Conservation (phyloP, 108 stramenopile genomes). For the Schizochytrium sp. region DNA sequence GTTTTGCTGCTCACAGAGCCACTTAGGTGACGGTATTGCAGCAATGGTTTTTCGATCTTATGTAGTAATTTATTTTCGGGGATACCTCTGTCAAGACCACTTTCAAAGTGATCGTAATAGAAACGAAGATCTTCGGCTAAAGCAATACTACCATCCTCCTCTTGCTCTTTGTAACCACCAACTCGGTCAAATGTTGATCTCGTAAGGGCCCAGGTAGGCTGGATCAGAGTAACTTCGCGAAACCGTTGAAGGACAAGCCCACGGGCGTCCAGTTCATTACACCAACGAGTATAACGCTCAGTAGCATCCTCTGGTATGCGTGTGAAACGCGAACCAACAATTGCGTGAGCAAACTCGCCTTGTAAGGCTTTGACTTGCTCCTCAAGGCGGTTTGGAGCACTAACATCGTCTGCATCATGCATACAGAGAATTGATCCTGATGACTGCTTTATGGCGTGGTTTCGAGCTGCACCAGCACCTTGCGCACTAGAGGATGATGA, state of each 20-base stretch:
- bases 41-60: slow-evolving; percentile 64
- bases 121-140: slow-evolving; percentile 89
- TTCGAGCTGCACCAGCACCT: slow-evolving; percentile 19
- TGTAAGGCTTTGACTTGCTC: neutral
- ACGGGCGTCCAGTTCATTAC: slow-evolving; percentile 82
- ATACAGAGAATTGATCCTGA: neutral
- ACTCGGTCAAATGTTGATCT: slow-evolving; percentile 74
- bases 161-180: slow-evolving; percentile 83
- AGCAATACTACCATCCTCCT: slow-evolving; percentile 60
- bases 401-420: slow-evolving; percentile 59
- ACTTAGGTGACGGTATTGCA: slow-evolving; percentile 84
- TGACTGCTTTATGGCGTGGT: neutral
- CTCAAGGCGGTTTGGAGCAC: neutral
- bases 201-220: slow-evolving; percentile 88
- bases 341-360: neutral
- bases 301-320: slow-evolving; percentile 77
- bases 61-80: neutral
- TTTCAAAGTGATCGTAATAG: slow-evolving; percentile 83
- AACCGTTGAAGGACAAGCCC: slow-evolving; percentile 82
- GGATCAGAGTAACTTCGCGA: slow-evolving; percentile 87
- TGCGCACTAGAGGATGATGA: neutral
- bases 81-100: neutral
- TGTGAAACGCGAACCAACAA: slow-evolving; percentile 50
- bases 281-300: slow-evolving; percentile 89
- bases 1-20: slow-evolving; percentile 84